Evolutionary conservation across 371 early-diverging fungal genomes (phyloP).

Genomic region (Mortierella sp.): DNA sequence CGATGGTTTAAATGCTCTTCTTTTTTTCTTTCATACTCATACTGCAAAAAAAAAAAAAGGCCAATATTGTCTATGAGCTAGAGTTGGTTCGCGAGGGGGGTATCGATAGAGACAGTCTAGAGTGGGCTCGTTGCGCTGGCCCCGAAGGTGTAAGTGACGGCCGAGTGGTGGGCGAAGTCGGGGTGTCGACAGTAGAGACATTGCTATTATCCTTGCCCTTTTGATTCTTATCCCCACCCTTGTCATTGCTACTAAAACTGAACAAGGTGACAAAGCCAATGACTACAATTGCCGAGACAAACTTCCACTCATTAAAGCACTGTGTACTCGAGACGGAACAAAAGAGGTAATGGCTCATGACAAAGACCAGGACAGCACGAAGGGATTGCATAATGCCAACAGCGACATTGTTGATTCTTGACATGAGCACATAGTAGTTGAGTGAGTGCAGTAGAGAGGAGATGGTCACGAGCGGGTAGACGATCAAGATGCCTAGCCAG

Average conservation of each 20-base stretch:
- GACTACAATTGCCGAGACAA: slow-evolving; percentile 57
- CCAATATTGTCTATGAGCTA: too few species aligned
- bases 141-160: too few species aligned
- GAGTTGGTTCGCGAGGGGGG: too few species aligned
- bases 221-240: too few species aligned
- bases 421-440: slow-evolving; percentile 62
- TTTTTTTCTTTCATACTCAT: too few species aligned
- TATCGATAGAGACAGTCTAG: too few species aligned
- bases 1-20: too few species aligned
- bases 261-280: slow-evolving; percentile 62
- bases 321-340: slow-evolving; percentile 70
- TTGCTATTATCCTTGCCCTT: too few species aligned
- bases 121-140: too few species aligned
- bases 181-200: too few species aligned
- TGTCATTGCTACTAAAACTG: slow-evolving; percentile 30
- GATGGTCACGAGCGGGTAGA: slow-evolving; percentile 53
- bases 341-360: slow-evolving; percentile 70
- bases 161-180: too few species aligned
- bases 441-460: slow-evolving; percentile 61
- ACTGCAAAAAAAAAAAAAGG: too few species aligned
- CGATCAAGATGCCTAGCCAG: slow-evolving; percentile 28
- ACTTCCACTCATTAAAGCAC: slow-evolving; percentile 71
- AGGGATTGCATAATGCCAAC: slow-evolving; percentile 74
- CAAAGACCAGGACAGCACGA: slow-evolving; percentile 76
- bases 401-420: slow-evolving; percentile 66